phyloP scores from a whole-genome alignment of 306 rosid genomes.

The Trichosanthes cucumerina region DNA sequence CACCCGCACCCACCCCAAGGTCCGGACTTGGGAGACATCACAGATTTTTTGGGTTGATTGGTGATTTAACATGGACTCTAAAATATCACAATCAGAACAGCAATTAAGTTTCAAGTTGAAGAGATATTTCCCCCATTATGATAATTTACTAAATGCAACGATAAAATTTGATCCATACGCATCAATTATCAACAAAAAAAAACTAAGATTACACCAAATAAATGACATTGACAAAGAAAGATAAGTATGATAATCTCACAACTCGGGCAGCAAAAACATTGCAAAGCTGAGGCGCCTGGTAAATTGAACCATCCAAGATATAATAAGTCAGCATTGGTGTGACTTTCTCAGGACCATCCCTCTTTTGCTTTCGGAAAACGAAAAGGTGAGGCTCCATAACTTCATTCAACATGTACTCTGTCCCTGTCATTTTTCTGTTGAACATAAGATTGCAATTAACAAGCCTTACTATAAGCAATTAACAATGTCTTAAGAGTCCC shows the following conservation, averaged over 20 bases:
- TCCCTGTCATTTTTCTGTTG: constrained; percentile 71
- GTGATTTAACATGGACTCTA: too few species aligned
- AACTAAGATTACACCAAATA: background rate
- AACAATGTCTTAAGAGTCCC: background rate
- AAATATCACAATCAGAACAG: background rate
- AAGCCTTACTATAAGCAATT: background rate
- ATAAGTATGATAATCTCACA: constrained; percentile 28
- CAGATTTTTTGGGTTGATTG: too few species aligned
- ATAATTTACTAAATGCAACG: background rate
- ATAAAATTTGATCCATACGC: background rate
- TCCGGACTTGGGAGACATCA: too few species aligned
- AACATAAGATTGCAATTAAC: constrained; percentile 4
- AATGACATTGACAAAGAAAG: background rate
- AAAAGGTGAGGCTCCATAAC: constrained; percentile 79
- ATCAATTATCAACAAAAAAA: background rate
- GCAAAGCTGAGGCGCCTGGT: constrained; percentile 87
- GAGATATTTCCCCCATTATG: background rate
- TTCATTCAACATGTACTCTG: constrained; percentile 61
- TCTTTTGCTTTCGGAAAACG: constrained; percentile 73
- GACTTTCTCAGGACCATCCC: constrained; percentile 87
- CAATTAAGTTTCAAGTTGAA: background rate
- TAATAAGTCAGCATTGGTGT: constrained; percentile 77
- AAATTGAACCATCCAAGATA: constrained; percentile 79
- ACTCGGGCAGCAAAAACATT: constrained; percentile 87
- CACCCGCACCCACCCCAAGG: too few species aligned